These are phyloP conservation scores for Gigaspora rosea DNA, from an alignment of 192 early-diverging fungal species.

Conservation along the genomic window DNA sequence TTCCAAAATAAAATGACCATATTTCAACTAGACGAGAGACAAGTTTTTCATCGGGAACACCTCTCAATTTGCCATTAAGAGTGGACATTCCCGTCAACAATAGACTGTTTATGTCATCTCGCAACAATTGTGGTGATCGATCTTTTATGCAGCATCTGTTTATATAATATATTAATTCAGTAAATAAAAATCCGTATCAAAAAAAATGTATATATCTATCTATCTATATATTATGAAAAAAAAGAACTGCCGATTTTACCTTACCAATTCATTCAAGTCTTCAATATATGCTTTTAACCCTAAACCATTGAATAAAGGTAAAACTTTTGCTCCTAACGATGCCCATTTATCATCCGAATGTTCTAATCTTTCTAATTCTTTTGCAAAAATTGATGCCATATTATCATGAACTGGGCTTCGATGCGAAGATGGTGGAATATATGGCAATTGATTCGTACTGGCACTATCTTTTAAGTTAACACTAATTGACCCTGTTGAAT, in stretches of 20 bases:
- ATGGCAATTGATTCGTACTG: neutral
- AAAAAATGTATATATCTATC: too few relatives aligned
- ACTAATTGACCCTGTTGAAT: constrained; percentile 9
- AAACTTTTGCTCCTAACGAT: constrained; percentile 65
- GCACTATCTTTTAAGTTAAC: neutral
- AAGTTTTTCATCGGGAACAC: constrained; percentile 66
- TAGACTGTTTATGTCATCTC: constrained; percentile 60
- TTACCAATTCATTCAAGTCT: constrained; percentile 78
- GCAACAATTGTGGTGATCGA: constrained; percentile 42
- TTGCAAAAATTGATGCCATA: neutral
- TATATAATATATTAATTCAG: neutral
- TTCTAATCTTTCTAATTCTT: neutral
- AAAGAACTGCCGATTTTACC: constrained; percentile 45
- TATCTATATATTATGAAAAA: too few relatives aligned
- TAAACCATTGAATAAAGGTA: constrained; percentile 89
- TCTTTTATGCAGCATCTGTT: constrained; percentile 48
- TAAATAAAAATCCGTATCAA: neutral
- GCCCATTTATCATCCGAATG: constrained; percentile 66
- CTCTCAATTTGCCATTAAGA: constrained; percentile 64
- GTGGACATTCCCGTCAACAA: constrained; percentile 66
- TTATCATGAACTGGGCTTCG: neutral
- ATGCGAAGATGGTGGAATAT: neutral
- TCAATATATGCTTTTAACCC: constrained; percentile 80
- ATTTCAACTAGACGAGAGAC: constrained; percentile 68
- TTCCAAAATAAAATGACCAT: constrained; percentile 82